Percentiles rank a stretch among this genome's conserved stretches.
These are phyloP conservation scores for Vitis cinerea DNA, from an alignment of 164 flowering plant genomes.

Conservation along the genomic window DNA sequence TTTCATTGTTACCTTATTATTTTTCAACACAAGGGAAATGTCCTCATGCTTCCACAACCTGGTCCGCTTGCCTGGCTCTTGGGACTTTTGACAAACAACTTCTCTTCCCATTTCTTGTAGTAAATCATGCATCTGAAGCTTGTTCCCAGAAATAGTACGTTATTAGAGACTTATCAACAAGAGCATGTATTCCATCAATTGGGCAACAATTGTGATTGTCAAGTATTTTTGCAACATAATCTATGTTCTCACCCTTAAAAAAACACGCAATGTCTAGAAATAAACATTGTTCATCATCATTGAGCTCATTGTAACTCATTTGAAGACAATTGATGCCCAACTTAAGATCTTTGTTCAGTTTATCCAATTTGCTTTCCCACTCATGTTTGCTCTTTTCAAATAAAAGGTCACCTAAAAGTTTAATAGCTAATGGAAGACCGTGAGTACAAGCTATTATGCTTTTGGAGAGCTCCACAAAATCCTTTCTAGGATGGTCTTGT, in stretches of 20 bases:
- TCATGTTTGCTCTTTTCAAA: neutral
- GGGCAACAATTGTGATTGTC: no score
- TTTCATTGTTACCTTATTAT: neutral
- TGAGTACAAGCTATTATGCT: neutral
- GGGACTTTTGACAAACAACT: neutral
- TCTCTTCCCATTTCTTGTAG: no score
- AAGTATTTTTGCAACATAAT: no score
- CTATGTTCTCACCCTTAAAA: no score
- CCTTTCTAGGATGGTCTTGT: neutral
- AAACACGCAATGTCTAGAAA: neutral
- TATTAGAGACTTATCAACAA: no score
- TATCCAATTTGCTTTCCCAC: constrained; percentile 5
- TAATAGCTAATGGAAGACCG: constrained; percentile 9
- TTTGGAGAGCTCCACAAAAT: neutral
- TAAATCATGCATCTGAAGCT: no score
- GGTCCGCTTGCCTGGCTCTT: neutral
- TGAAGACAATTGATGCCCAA: neutral
- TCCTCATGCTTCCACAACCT: constrained; percentile 4
- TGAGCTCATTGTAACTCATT: constrained; percentile 3
- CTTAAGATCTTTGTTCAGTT: neutral
- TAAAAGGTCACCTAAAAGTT: constrained; percentile 4
- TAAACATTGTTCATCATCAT: neutral
- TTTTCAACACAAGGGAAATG: neutral
- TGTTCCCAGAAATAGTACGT: no score
- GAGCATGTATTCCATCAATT: no score